These are phyloP conservation scores for Echria macrotheca DNA, from an alignment of 495 filamentous ascomycete genomes.

Conservation along the genomic window DNA sequence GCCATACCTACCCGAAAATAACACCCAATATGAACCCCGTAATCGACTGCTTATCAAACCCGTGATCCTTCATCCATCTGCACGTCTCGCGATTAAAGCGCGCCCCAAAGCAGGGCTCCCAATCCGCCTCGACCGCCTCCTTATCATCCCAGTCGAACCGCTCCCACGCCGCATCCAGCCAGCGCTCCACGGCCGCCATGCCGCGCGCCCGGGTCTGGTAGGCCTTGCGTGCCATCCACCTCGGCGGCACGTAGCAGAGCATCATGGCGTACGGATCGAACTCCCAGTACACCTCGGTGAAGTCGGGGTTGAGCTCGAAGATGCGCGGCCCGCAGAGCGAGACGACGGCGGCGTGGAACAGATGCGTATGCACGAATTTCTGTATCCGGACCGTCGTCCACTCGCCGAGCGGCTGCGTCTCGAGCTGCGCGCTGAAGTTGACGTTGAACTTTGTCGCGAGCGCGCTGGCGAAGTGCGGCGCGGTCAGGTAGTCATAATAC, in stretches of 20 bases:
- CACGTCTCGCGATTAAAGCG: conserved; percentile 8
- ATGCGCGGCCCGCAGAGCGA: conserved; percentile 9
- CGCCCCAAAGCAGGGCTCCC: conserved; percentile 24
- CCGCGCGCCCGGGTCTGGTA: neutral
- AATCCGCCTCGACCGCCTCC: conserved; percentile 15
- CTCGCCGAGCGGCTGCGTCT: conserved; percentile 1
- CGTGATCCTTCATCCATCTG: neutral
- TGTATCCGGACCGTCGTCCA: conserved; percentile 4
- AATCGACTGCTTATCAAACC: neutral
- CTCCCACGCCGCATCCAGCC: neutral
- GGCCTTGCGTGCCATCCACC: neutral
- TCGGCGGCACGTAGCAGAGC: neutral
- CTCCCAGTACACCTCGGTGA: conserved; percentile 10
- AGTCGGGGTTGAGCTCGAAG: conserved; percentile 4
- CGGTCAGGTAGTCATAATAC: conserved; percentile 2
- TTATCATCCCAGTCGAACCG: conserved; percentile 15
- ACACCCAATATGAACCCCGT: neutral
- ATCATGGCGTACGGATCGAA: neutral
- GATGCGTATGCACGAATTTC: conserved; percentile 6
- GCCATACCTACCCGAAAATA: neutral
- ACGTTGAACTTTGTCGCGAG: conserved; percentile 5
- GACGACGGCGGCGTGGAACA: conserved; percentile 11
- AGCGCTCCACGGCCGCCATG: neutral
- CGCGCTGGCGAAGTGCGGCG: neutral
- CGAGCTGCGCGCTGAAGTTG: conserved; percentile 9